Conservation (phyloP, 2,329 filamentous ascomycete species). For the Podosphaera aphanis region DNA sequence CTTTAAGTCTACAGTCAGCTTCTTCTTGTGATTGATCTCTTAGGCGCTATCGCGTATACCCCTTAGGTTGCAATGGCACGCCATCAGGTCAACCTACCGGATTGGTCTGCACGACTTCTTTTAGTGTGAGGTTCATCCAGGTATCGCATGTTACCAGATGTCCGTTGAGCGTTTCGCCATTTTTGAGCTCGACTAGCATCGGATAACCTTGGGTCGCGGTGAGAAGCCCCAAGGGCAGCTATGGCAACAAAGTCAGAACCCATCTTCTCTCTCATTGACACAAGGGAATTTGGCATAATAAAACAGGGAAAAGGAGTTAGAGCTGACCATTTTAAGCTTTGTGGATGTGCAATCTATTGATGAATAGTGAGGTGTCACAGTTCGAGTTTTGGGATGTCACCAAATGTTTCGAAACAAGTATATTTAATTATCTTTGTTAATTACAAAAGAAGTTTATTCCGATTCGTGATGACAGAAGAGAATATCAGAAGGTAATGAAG, state of each 20-base stretch:
- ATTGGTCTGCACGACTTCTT: constrained; percentile 91
- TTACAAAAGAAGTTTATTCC: too few relatives aligned
- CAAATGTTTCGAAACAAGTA: too few relatives aligned
- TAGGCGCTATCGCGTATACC: too few relatives aligned
- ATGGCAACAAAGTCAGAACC: background rate
- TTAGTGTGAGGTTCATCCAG: constrained; percentile 97
- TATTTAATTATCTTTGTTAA: too few relatives aligned
- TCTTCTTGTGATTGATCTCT: too few relatives aligned
- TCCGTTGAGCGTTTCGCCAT: constrained; percentile 90
- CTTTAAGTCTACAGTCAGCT: too few relatives aligned
- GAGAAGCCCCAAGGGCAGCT: constrained; percentile 60
- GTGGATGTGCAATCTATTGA: too few relatives aligned
- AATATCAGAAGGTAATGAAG: too few relatives aligned
- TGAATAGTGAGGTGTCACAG: too few relatives aligned
- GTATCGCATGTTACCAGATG: constrained; percentile 93
- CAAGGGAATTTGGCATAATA: constrained; percentile 12
- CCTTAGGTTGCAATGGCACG: too few relatives aligned
- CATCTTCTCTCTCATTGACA: background rate
- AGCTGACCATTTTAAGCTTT: constrained; percentile 1
- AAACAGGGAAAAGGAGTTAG: background rate
- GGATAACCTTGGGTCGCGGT: constrained; percentile 93
- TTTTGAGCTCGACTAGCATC: constrained; percentile 94
- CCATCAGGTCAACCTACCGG: constrained; percentile 42
- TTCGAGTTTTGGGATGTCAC: too few relatives aligned
- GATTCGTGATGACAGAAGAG: too few relatives aligned